Evolutionary conservation across 805 yeast genomes (phyloP), one percentile per base, ranked within the genome.

Genomic region (Zygotorulaspora chibaensis): DNA sequence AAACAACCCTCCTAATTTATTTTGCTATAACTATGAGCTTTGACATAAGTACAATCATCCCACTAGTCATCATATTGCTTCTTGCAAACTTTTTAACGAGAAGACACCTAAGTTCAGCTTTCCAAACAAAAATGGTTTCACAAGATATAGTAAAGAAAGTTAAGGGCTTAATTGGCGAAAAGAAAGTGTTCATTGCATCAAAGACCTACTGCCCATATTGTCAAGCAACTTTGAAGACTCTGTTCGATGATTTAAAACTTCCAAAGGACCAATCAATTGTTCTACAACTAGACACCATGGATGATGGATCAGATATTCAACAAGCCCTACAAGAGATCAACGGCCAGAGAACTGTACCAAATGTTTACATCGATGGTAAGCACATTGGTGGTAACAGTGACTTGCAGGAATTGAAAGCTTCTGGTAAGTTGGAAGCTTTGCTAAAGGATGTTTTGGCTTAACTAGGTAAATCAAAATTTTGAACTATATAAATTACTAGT

Each of bases 351-450:
- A 88, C 97, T 33, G 98, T 91, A 51, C 99, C 99, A 52, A 89
- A 85, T 66, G 77, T 91, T 57, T 91, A 84, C 72, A 88, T 91
- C 65, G 81, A 75, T 39, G 96, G 96, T 50, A 77, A 90, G 70
- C 96, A 89, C 73, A 80, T 91, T 61, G 99, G 99, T 50, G 99
- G 99, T 51, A 87, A 89, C 77, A 83, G 90, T 33, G 96, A 87
- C 57, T 72, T 91, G 53, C 95, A 89, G 70, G 73, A 76, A 43
- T 76, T 90, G 65, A 74, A 78, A 55, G 73, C 80, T 18, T 58
- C 67, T 38, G 93, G 84, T 56, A 64, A 81, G 67, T 77, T 87
- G 61, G 78, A 75, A 47, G 56, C 43, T 9, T 45, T 72, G 41
- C 55, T 73, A 48, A 45, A 58, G 45, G 55, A 45, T 15, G 48